Evolutionary conservation across 2,329 filamentous ascomycete species (phyloP), one percentile per base, ranked within the genome.

Genomic region (Fusarium armeniacum): DNA sequence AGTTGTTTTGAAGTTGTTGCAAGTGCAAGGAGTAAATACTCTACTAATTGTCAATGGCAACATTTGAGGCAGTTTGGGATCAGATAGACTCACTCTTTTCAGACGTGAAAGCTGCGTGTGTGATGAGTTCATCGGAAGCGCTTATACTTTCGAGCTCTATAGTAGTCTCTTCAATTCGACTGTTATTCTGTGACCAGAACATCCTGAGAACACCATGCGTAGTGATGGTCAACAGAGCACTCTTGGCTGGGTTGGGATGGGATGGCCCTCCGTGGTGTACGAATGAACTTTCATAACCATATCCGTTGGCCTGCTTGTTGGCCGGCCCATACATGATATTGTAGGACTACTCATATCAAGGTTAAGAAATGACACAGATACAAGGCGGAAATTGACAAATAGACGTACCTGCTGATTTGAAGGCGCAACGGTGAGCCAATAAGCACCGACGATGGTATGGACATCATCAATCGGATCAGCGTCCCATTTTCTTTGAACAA

Each of bases 371-470:
- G 24, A 15, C 9, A 30, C 15, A 18, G 24, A 15, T 13, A 30
- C 15, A 18, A 22, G 18, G 15, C 5, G 3, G 3, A 12, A 50
- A n/a, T 43, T 5, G 11, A 13, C 15, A 28, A 24, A 9, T 7
- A 65, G 9, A 33, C 68, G 58, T 62, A 80, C 78, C 75, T 83
- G 80, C 71, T 81, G 79, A 72, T 77, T 77, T n/a, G 76, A 75
- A 5, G 86, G 83, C 30, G 86, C 82, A 26, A 90, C 83, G n/a
- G 85, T 83, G 57, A 98, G 83, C 96, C 96, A 99, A 80, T 93
- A 91, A 77, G 93, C 87, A 5, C 95, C 96, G 9, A 97, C 93
- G 7, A 97, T 84, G 51, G 90, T 88, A 70, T 91, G 89, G 38
- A 93, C 83, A 76, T 97, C 93, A 73, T 94, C 91, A 55, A 90